Base-by-base conservation (phyloP, 2,329 filamentous ascomycete genomes). In the Thelonectria discophora region DNA sequence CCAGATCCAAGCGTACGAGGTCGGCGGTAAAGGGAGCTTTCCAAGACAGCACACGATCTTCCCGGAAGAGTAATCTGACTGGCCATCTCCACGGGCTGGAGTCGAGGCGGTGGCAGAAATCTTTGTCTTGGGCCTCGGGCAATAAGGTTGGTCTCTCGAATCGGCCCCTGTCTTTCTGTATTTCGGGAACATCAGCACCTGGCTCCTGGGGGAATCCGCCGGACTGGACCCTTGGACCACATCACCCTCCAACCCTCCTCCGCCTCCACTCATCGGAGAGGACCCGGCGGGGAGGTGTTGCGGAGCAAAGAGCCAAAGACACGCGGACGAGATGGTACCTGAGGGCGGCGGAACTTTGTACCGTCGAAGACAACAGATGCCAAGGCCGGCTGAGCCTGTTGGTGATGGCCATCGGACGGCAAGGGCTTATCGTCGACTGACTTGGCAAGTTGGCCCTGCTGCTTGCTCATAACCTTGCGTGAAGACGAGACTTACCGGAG, bases 221-320 rank as follows among this genome's bases (percentile, higher is more conserved):
- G 55, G 48, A 58, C 53, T 64, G 58, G 64, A 62, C 62, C 58
- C 57, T 62, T 52, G 59, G 48, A 34, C 48, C 42, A 53, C 43
- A 17, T 49, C 53, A 60, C 45, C 27, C 27, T 51, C 56, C 48
- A 49, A 60, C 45, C 27, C 27, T 51, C 56, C 48, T 53, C 49
- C 39, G 20, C 57, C 50, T 63, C 53, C 49, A 60, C 56, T 57
- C 47, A 62, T 62, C 51, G 45, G 45, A 24, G 46, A 54, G 55
- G 55, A 30, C 39, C 47, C 27, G 57, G 59, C 43, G 54, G 52
- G 58, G 46, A 34, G 24, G 48, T 52, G 34, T 49, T 50, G 47
- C 46, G 42, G 30, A 50, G 46, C 24, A 51, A 24, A 46, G 30
- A 46, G 37, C 37, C 24, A 51, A 24, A 46, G 30, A 46, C 50